Base-by-base conservation (phyloP, 2,329 filamentous ascomycete species). In the Hypoxylon sp. region DNA sequence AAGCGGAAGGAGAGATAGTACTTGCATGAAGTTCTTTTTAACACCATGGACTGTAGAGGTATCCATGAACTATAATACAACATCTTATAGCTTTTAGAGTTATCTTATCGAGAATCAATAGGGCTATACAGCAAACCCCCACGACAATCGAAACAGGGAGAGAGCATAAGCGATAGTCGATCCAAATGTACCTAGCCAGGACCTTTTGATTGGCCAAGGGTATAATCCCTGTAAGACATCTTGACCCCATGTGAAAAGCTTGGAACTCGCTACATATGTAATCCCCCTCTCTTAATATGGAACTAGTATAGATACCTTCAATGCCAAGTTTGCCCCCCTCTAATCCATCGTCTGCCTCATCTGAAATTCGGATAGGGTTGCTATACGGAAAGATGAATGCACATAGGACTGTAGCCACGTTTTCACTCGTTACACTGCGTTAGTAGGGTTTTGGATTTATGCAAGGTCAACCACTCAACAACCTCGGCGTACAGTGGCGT, bases 41-140 rank as follows among this genome's bases (percentile, higher is more conserved):
- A 17, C 29, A 9, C 33, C 37, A 11, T 37, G 5, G 2, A 39
- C 8, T 8, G n/a, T 46, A 44, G 6, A 26, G 26, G 26, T 26
- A 6, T 26, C 26, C 26, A 6, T 37, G 5, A 13, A 39, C 8
- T 3, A 39, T 55, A 55, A 19, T 14, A 42, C 35, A 17, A 29
- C 10, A 35, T 44, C n/a, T 33, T 33, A 56, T 31, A 56, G 11
- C 10, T 42, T 47, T 56, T 56, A 56, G 33, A 29, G 53, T 56
- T 44, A 56, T 56, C 53, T 56, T 33, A 56, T 56, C 37, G 14
- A 8, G 47, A 14, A 31, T 17, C n/a, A 31, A 17, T 6, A 42
- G 22, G 5, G 6, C 17, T 24, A 5, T 14, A 29, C 22, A 14
- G 6, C 10, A 14, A 14, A 17, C 52, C 52, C 52, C 52, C 52